Percentiles rank a stretch among this genome's conserved stretches.
phyloP scores from a whole-genome alignment of 345 rosid species.

The Angophora floribunda region DNA sequence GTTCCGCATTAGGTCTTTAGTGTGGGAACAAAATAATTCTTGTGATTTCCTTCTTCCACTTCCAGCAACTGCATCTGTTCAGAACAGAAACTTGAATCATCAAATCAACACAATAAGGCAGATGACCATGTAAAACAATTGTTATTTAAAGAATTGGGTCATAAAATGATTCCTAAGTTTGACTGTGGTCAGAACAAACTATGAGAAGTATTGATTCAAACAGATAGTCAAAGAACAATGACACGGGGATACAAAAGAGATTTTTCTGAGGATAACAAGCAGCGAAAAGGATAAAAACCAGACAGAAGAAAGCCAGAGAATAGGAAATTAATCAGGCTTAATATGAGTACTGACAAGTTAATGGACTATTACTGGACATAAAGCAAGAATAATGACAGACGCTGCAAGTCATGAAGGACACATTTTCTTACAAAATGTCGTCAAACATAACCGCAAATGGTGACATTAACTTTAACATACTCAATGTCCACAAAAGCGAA shows the following conservation, averaged over 20 bases:
- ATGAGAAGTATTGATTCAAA: neutral
- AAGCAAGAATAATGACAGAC: neutral
- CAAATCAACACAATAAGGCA: slow-evolving; percentile 36
- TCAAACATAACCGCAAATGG: neutral
- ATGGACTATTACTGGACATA: neutral
- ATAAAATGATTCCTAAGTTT: neutral
- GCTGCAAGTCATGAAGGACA: neutral
- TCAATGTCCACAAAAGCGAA: neutral
- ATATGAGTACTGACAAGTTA: neutral
- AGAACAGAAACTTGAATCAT: slow-evolving; percentile 45
- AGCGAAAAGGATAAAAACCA: neutral
- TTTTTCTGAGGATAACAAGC: neutral
- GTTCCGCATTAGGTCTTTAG: slow-evolving; percentile 19
- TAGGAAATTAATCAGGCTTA: neutral
- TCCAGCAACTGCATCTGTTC: slow-evolving; percentile 53
- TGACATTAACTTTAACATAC: neutral
- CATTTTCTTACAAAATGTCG: neutral
- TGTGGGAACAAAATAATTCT: slow-evolving; percentile 48
- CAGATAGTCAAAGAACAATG: neutral
- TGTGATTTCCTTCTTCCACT: slow-evolving; percentile 49
- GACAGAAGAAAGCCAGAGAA: neutral
- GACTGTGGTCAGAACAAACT: neutral
- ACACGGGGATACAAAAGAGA: neutral
- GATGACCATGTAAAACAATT: neutral
- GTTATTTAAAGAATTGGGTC: neutral